Conservation (phyloP, 768 basidiomycete genomes). For the Porpolomopsis calyptriformis region DNA sequence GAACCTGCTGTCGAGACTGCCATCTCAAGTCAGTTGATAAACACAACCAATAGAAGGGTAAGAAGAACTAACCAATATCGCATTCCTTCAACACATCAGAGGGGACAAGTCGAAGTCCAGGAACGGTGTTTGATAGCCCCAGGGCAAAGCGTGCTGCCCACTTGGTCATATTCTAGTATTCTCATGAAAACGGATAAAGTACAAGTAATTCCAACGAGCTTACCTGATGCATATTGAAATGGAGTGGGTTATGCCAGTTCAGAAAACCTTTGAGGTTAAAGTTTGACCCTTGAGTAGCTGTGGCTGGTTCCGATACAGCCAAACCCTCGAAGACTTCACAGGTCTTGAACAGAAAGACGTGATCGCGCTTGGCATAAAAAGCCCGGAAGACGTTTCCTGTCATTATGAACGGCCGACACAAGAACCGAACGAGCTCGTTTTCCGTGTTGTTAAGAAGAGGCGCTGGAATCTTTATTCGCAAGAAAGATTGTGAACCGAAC, state of each 20-base stretch:
- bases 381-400: constrained; percentile 45
- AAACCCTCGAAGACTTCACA: constrained; percentile 29
- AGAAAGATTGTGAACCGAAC: constrained; percentile 51
- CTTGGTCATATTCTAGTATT: constrained; percentile 34
- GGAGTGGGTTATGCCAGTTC: constrained; percentile 34
- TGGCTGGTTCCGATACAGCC: background rate
- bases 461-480: constrained; percentile 37
- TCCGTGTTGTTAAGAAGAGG: constrained; percentile 21
- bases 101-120: constrained; percentile 28
- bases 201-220: background rate
- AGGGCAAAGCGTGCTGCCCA: constrained; percentile 40
- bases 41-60: background rate
- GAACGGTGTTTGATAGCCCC: constrained; percentile 41
- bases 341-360: constrained; percentile 44
- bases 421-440: constrained; percentile 28
- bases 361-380: constrained; percentile 50
- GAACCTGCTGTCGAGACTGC: constrained; percentile 18
- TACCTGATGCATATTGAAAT: constrained; percentile 33
- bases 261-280: constrained; percentile 30
- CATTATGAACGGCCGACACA: constrained; percentile 43
- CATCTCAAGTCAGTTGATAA: background rate
- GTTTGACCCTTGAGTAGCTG: background rate
- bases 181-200: constrained; percentile 1
- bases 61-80: constrained; percentile 22
- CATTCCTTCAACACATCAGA: constrained; percentile 26